phyloP scores from a whole-genome alignment of 306 rosid species.

The Geum urbanum region DNA sequence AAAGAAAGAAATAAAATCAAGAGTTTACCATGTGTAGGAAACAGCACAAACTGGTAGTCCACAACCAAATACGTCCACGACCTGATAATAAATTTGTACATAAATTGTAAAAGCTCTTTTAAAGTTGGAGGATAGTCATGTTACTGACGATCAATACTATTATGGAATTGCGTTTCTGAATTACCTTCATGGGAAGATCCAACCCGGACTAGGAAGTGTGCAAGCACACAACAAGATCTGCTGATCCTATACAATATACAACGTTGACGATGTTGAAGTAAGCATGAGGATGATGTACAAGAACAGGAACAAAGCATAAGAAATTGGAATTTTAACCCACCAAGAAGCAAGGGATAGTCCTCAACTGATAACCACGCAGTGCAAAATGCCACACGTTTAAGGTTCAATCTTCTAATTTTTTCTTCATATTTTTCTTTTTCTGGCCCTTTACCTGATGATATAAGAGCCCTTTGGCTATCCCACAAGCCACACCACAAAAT shows the following conservation, averaged over 20 bases:
- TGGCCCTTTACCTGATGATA: conserved; percentile 78
- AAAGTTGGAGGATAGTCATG: not conserved
- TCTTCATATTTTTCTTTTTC: conserved; percentile 80
- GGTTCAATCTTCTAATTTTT: conserved; percentile 66
- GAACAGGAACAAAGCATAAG: not conserved
- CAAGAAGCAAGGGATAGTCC: conserved; percentile 87
- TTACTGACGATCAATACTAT: not conserved
- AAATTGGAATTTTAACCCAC: conserved; percentile 34
- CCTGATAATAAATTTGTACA: conserved; percentile 35
- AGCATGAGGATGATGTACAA: not conserved
- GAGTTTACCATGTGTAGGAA: conserved; percentile 82
- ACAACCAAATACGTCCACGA: conserved; percentile 98
- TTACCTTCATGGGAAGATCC: conserved; percentile 99
- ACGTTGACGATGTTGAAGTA: conserved; percentile 14
- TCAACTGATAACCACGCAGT: conserved; percentile 97
- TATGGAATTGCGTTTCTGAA: not conserved
- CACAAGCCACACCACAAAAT: not conserved
- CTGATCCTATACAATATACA: conserved; percentile 63
- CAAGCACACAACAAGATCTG: conserved; percentile 87
- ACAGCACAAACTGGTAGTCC: conserved; percentile 98
- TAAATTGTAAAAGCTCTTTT: not conserved
- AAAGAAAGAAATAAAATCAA: not conserved
- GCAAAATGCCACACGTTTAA: conserved; percentile 92
- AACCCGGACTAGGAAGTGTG: conserved; percentile 96
- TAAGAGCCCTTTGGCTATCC: conserved; percentile 10